phyloP scores from a whole-genome alignment of 169 alveolate species.

The Perkinsus chesapeaki region DNA sequence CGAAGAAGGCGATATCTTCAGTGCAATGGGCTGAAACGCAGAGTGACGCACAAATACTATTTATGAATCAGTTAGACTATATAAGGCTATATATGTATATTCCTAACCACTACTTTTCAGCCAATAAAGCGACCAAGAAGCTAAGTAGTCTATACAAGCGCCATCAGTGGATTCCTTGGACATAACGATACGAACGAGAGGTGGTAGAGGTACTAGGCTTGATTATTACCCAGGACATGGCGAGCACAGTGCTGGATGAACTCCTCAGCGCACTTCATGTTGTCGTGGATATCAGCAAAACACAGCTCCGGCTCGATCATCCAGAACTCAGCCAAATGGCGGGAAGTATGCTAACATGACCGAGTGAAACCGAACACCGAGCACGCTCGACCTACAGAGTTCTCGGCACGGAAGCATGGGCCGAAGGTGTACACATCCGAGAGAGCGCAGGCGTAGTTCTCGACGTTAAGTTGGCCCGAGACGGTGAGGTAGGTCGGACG shows the following conservation, averaged over 20 bases:
- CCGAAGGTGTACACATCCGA: conserved; percentile 97
- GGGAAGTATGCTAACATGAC: conserved; percentile 63
- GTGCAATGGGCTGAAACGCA: conserved; percentile 71
- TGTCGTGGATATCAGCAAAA: conserved; percentile 73
- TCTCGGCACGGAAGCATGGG: conserved; percentile 99
- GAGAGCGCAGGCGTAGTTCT: conserved; percentile 85
- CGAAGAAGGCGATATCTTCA: conserved; percentile 80
- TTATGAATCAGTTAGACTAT: no score
- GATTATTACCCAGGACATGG: background rate
- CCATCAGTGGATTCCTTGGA: background rate
- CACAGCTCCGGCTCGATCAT: conserved; percentile 99
- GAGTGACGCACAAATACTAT: conserved; percentile 61
- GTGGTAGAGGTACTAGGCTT: background rate
- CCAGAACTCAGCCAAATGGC: conserved; percentile 99
- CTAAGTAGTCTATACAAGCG: background rate
- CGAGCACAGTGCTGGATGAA: conserved; percentile 78
- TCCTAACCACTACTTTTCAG: no score
- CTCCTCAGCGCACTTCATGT: conserved; percentile 94
- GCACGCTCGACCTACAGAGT: no score
- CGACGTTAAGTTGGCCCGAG: conserved; percentile 93
- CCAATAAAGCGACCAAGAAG: no score
- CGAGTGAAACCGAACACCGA: background rate
- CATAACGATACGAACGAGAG: no score
- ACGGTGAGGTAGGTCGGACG: conserved; percentile 93
- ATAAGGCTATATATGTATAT: no score